phyloP scores from a whole-genome alignment of 1,284 basidiomycete species.

The Rhodotorula sp. region DNA sequence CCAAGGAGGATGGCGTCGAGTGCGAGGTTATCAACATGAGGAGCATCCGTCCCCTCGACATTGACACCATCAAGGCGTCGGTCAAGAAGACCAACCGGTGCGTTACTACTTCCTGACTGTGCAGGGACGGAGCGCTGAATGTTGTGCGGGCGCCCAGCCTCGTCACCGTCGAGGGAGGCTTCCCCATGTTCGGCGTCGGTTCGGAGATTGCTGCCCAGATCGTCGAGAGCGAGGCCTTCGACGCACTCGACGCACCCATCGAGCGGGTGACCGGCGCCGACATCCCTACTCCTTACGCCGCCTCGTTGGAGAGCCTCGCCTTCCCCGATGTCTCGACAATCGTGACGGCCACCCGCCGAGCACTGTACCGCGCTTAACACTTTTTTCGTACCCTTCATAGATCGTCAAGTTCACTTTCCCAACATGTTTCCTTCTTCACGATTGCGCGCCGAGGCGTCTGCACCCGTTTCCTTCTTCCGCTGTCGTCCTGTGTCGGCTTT shows the following conservation, averaged over 20 bases:
- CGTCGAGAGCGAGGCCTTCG: conserved; percentile 58
- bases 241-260: conserved; percentile 95
- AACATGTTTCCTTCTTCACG: no score
- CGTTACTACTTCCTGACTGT: conserved; percentile 15
- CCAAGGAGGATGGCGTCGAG: conserved; percentile 89
- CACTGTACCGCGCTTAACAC: conserved; percentile 33
- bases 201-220: conserved; percentile 97
- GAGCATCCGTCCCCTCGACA: conserved; percentile 91
- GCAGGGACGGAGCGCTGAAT: no score
- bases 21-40: conserved; percentile 98
- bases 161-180: conserved; percentile 94
- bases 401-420: no score
- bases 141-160: conserved; percentile 56
- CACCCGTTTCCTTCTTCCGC: no score
- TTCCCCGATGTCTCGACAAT: conserved; percentile 89
- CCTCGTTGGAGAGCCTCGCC: conserved; percentile 78
- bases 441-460: no score
- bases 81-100: conserved; percentile 98
- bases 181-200: conserved; percentile 97
- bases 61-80: conserved; percentile 90
- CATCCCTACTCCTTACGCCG: conserved; percentile 93
- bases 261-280: conserved; percentile 97
- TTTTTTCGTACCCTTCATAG: no score
- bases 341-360: conserved; percentile 45
- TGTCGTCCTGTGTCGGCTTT: no score